Evolutionary conservation across 257 asterid species (phyloP).

Genomic region (Plantago major): DNA sequence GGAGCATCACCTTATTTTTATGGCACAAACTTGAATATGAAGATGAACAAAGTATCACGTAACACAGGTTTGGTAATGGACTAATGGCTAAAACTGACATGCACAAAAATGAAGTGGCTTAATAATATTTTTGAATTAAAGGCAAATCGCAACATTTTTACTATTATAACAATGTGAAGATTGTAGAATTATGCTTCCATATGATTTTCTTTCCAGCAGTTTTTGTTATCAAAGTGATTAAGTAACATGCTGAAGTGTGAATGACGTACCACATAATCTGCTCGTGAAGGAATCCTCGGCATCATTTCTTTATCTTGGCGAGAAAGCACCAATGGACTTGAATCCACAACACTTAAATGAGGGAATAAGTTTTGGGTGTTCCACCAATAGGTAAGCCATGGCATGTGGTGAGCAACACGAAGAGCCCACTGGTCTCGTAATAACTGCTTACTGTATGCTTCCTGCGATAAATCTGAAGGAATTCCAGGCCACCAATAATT

Average conservation of each 20-base stretch:
- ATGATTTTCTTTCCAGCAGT: background rate
- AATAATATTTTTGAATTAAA: background rate
- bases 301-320: constrained; percentile 52
- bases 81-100: constrained; percentile 8
- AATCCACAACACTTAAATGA: constrained; percentile 29
- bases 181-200: background rate
- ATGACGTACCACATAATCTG: constrained; percentile 32
- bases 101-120: background rate
- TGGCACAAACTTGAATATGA: too few relatives aligned
- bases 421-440: constrained; percentile 72
- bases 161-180: background rate
- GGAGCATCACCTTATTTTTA: background rate
- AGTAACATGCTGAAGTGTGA: background rate
- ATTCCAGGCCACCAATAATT: constrained; percentile 86
- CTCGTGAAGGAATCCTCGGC: constrained; percentile 25
- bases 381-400: constrained; percentile 95
- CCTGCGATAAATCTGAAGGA: constrained; percentile 61
- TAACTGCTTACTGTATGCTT: constrained; percentile 41
- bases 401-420: constrained; percentile 66
- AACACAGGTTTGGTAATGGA: too few relatives aligned
- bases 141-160: background rate
- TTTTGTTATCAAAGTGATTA: constrained; percentile 10
- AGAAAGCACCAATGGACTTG: constrained; percentile 32
- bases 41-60: too few relatives aligned
- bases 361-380: constrained; percentile 83